Percentiles rank a stretch among this genome's conserved stretches.
Evolutionary conservation across 345 rosid species (phyloP).

Genomic region (Limnanthes douglasii): DNA sequence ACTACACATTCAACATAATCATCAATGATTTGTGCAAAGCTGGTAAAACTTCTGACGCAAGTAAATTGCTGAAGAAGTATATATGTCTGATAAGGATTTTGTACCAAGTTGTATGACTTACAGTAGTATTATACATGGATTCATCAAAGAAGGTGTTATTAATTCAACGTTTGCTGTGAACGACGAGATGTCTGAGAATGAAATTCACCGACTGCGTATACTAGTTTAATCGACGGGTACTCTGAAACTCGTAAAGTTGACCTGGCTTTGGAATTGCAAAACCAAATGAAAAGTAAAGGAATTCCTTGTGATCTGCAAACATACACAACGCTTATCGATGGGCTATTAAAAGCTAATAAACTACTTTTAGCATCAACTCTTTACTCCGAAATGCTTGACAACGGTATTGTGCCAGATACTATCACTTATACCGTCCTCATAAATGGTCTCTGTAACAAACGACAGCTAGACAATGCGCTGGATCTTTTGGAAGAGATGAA

Average conservation of each 20-base stretch:
- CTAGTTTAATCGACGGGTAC: slow-evolving; percentile 42
- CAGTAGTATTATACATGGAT: slow-evolving; percentile 55
- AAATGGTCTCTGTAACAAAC: slow-evolving; percentile 40
- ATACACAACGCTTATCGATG: slow-evolving; percentile 65
- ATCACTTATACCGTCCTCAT: slow-evolving; percentile 32
- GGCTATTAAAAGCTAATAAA: slow-evolving; percentile 44
- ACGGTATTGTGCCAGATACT: slow-evolving; percentile 44
- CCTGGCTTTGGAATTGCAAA: slow-evolving; percentile 14
- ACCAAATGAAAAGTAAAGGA: slow-evolving; percentile 30
- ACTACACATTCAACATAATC: slow-evolving; percentile 33
- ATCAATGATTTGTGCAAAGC: slow-evolving; percentile 52
- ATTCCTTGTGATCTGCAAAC: slow-evolving; percentile 32
- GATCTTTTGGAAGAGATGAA: slow-evolving; percentile 52
- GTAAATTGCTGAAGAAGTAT: slow-evolving; percentile 29
- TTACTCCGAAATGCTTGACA: slow-evolving; percentile 49
- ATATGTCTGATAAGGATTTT: slow-evolving; percentile 20
- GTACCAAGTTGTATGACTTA: slow-evolving; percentile 35
- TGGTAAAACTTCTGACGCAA: slow-evolving; percentile 43
- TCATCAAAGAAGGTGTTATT: slow-evolving; percentile 35
- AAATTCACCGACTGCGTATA: slow-evolving; percentile 48
- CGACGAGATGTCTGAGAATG: slow-evolving; percentile 39
- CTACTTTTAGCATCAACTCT: slow-evolving; percentile 40
- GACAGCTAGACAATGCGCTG: slow-evolving; percentile 40
- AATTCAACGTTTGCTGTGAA: slow-evolving; percentile 32
- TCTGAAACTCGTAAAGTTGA: slow-evolving; percentile 11